Base-by-base conservation (phyloP, 2,329 filamentous ascomycete species). In the Cryphonectria naterciae region DNA sequence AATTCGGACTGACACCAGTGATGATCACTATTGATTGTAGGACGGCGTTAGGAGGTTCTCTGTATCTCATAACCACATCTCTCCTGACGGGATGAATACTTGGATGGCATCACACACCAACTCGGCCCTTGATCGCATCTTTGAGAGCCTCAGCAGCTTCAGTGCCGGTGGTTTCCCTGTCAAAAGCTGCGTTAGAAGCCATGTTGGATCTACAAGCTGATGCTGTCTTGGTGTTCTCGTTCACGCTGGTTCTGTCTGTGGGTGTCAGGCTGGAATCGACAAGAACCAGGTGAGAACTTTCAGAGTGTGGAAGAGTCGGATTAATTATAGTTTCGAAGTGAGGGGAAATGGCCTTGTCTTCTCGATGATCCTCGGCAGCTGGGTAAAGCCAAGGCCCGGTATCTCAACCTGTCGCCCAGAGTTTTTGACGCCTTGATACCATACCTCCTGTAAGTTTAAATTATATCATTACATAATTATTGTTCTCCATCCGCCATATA, bases 1-100 rank as follows among this genome's bases (percentile, higher is more conserved):
- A 80, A 11, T 78, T 77, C 2, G 82, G 83, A 13, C 81, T 80
- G 70, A 84, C 77, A 6, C 83, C 83, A 0, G 83, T 85, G 65
- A 84, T 75, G 52, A 83, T 70, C 39, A 84, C 81, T 83, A 63
- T 22, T 15, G 6, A 83, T 81, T 82, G 62, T 17, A 61, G 32
- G 4, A 4, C 17, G 4, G 17, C 19, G 19, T 39, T 13, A n/a
- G n/a, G 3, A 19, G n/a, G n/a, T 58, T 5, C 0, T 58, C 2
- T 35, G 15, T 58, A 4, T 58, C 25, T 32, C 13, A 7, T 17
- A 5, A 35, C 28, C 25, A 32, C 13, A 19, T 32, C 15, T 32
- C 15, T 6, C n/a, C 28, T 35, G 15, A 32, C 25, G 25, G 32
- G 19, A 3, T 32, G 15, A 17, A 19, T 58, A 2, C 8, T 28